Conservation (phyloP, 768 basidiomycete species). For the Leccinum arenicola region DNA sequence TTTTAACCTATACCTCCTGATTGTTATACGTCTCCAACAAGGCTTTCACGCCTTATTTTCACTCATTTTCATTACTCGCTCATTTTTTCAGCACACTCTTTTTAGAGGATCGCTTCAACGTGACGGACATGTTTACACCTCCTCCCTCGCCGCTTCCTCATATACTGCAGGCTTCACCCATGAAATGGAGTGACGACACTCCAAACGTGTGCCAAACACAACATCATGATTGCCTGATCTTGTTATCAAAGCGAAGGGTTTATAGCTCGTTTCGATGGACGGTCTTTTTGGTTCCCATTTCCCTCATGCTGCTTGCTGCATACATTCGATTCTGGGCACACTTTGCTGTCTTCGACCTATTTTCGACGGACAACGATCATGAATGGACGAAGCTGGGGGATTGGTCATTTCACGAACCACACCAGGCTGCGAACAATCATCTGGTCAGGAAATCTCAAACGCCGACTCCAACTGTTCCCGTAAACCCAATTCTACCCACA, state of each 20-base stretch:
- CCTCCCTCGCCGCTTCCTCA: slow-evolving; percentile 40
- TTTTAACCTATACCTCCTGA: neutral
- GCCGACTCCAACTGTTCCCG: slow-evolving; percentile 25
- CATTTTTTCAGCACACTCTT: slow-evolving; percentile 29
- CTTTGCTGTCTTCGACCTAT: slow-evolving; percentile 44
- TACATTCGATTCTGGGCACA: slow-evolving; percentile 52
- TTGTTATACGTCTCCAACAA: neutral
- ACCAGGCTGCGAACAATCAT: slow-evolving; percentile 22
- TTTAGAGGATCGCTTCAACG: slow-evolving; percentile 12
- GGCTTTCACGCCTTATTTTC: slow-evolving; percentile 13
- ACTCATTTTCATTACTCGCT: slow-evolving; percentile 20
- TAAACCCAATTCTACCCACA: slow-evolving; percentile 52
- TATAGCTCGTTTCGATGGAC: slow-evolving; percentile 43
- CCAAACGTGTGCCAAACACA: slow-evolving; percentile 5
- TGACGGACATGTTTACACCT: slow-evolving; percentile 38
- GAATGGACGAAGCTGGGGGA: slow-evolving; percentile 27
- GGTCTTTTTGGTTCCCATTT: slow-evolving; percentile 53
- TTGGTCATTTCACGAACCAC: slow-evolving; percentile 45
- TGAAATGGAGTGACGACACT: neutral
- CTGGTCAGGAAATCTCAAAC: slow-evolving; percentile 18
- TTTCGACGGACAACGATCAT: slow-evolving; percentile 26
- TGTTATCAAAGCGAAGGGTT: slow-evolving; percentile 35
- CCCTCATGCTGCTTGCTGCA: slow-evolving; percentile 51
- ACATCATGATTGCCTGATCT: neutral
- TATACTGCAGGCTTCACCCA: slow-evolving; percentile 7